Evolutionary conservation across 2,329 filamentous ascomycete species (phyloP).

Genomic region (Hymenoscyphus occultus): DNA sequence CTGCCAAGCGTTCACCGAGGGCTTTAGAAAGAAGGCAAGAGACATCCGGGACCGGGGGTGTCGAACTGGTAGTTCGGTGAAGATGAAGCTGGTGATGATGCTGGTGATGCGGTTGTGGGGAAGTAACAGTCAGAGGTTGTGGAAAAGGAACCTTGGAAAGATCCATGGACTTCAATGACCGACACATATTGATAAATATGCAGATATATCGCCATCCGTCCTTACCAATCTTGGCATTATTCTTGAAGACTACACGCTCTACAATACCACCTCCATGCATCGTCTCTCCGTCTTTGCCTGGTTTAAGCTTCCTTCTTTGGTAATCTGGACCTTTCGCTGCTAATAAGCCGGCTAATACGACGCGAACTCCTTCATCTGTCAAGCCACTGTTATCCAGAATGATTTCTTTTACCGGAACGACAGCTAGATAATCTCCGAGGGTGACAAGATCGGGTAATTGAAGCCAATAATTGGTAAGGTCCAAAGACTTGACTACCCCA

Average conservation of each 20-base stretch:
- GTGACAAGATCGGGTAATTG: conserved; percentile 81
- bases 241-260: conserved; percentile 83
- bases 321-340: conserved; percentile 68
- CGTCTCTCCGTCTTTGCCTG: conserved; percentile 26
- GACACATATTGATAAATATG: conserved; percentile 86
- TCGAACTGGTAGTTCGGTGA: conserved; percentile 26
- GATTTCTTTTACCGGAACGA: conserved; percentile 86
- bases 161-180: conserved; percentile 81
- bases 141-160: conserved; percentile 83
- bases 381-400: conserved; percentile 84
- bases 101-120: conserved; percentile 18
- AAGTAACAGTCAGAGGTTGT: conserved; percentile 29
- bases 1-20: conserved; percentile 72
- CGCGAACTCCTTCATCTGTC: conserved; percentile 80
- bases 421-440: conserved; percentile 87
- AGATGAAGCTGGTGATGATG: conserved; percentile 21
- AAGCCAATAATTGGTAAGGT: conserved; percentile 81
- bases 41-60: conserved; percentile 38
- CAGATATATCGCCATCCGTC: conserved; percentile 92
- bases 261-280: conserved; percentile 62
- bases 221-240: conserved; percentile 77
- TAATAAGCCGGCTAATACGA: conserved; percentile 81
- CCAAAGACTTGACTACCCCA: conserved; percentile 77
- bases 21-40: conserved; percentile 70
- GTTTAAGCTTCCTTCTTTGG: conserved; percentile 25